Base-by-base conservation (phyloP, 2,329 filamentous ascomycete species). In the Trichophyton benhamiae region DNA sequence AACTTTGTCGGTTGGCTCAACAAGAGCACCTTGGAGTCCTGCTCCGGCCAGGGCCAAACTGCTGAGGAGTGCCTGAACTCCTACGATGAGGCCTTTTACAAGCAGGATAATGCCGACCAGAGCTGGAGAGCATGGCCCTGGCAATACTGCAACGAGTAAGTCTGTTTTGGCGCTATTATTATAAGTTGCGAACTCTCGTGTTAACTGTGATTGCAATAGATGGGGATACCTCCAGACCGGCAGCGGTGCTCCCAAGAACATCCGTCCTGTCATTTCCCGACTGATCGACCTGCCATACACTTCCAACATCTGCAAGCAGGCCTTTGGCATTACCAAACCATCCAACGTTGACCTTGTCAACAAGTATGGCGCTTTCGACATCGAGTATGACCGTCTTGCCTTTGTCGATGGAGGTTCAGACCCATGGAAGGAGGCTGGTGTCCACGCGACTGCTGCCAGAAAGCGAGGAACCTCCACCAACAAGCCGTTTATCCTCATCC, bases 171-270 rank as follows among this genome's bases (percentile, higher is more conserved):
- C 38, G n/a, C 15, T 48, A 53, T 13, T 7, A 41, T 59, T 7
- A 41, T 59, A 49, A 9, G 20, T 55, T 58, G 49, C 36, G 46
- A 60, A 17, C 55, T 57, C 48, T 36, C 11, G 25, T 38, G 9
- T 38, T 38, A 38, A 38, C 33, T 13, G 33, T 38, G 33, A 38
- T 1, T 41, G 9, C 17, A 20, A 15, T 13, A 82, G 83, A 79
- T 94, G 88, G 88, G 89, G 89, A 8, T 94, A 83, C 73, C 83
- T 91, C 58, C 82, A 86, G 65, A 89, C 87, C 0, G 89, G 89
- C 57, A 85, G 83, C 3, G 83, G 85, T 27, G 84, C 85, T 0
- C 89, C 89, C 0, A 67, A 75, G 0, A 76, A 82, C 62, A 80
- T 84, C 60, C 79, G 86, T 0, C 86, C 89, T 0, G 72, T 95